Percentiles rank a stretch among this genome's conserved stretches.
phyloP scores from a whole-genome alignment of 805 yeast genomes.

The Kuraishia ogatae region DNA sequence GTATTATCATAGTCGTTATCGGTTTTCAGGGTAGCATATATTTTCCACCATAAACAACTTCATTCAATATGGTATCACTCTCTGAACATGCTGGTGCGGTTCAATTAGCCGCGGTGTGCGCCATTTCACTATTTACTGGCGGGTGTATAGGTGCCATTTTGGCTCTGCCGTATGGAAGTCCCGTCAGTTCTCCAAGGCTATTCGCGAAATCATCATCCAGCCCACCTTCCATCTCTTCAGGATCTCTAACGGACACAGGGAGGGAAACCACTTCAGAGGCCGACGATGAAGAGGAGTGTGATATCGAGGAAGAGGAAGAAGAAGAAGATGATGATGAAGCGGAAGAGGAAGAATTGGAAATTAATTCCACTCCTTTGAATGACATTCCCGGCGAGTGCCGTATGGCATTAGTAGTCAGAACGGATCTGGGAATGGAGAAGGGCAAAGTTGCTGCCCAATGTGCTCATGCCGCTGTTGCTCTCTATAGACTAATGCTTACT shows the following conservation, averaged over 20 bases:
- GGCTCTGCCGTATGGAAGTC: constrained; percentile 8
- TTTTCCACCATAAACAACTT: no score
- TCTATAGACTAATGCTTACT: constrained; percentile 61
- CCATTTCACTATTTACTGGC: constrained; percentile 19
- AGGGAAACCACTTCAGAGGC: neutral
- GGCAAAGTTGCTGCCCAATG: constrained; percentile 98
- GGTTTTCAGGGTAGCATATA: no score
- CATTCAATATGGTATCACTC: neutral
- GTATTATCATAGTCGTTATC: no score
- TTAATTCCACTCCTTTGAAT: constrained; percentile 53
- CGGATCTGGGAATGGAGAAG: constrained; percentile 84
- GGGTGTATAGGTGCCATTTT: constrained; percentile 19
- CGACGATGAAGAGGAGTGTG: constrained; percentile 9
- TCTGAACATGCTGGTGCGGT: neutral
- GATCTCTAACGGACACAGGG: constrained; percentile 14
- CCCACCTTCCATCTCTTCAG: constrained; percentile 14
- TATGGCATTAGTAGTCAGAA: constrained; percentile 84
- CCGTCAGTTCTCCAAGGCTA: neutral
- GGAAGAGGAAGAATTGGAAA: constrained; percentile 45
- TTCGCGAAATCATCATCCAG: neutral
- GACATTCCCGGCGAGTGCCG: constrained; percentile 71
- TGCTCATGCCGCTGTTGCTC: constrained; percentile 92
- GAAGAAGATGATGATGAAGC: constrained; percentile 32
- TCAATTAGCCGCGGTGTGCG: constrained; percentile 13
- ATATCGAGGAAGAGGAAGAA: constrained; percentile 16